These are phyloP conservation scores for Ogataea zsoltii DNA, from an alignment of 805 yeast genomes.

Conservation along the genomic window DNA sequence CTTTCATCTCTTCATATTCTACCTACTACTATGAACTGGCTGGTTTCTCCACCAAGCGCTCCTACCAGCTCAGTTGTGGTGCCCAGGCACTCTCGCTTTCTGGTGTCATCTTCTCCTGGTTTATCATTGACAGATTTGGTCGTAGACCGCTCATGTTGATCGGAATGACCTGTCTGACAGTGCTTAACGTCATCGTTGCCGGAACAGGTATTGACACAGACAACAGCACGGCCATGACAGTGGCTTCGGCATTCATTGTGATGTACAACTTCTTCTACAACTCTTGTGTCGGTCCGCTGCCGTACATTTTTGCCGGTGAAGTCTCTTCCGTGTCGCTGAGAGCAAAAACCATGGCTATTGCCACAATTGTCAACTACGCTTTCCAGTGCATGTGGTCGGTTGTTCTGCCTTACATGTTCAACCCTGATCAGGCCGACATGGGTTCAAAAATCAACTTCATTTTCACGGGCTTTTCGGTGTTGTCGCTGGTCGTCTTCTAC, in stretches of 20 bases:
- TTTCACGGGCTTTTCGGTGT: constrained; percentile 40
- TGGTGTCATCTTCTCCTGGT: constrained; percentile 42
- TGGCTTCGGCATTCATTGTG: constrained; percentile 29
- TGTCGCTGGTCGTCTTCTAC: constrained; percentile 43
- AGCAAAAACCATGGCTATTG: constrained; percentile 41
- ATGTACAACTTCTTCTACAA: constrained; percentile 30
- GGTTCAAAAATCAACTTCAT: constrained; percentile 51
- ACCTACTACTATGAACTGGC: constrained; percentile 52
- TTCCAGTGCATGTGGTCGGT: constrained; percentile 38
- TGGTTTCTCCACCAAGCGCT: constrained; percentile 43
- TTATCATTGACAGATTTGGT: constrained; percentile 41
- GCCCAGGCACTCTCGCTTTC: constrained; percentile 35
- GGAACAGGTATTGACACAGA: constrained; percentile 24
- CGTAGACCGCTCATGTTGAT: constrained; percentile 35
- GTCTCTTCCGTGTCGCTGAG: constrained; percentile 41
- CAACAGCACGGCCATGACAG: constrained; percentile 30
- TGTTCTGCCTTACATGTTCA: constrained; percentile 51
- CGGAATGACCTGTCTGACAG: constrained; percentile 29
- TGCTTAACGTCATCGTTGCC: constrained; percentile 30
- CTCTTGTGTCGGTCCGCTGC: constrained; percentile 32
- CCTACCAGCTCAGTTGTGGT: constrained; percentile 35
- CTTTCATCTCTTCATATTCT: constrained; percentile 46
- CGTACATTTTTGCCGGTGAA: constrained; percentile 37
- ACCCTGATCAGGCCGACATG: constrained; percentile 46
- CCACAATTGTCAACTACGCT: constrained; percentile 34